phyloP scores from a whole-genome alignment of 2,329 filamentous ascomycete species.

The Penicillium polonicum region DNA sequence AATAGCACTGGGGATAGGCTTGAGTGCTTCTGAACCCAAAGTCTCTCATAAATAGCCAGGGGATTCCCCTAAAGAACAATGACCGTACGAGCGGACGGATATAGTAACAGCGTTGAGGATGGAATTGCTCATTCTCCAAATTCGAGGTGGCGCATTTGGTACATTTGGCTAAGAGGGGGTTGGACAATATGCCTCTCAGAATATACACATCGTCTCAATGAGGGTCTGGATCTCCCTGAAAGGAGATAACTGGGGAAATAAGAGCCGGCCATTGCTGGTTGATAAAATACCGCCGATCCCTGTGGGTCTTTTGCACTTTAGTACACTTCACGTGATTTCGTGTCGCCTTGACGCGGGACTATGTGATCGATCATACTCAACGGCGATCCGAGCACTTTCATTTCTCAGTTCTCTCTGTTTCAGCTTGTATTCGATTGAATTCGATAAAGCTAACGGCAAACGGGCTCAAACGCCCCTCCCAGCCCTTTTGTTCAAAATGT shows the following conservation, averaged over 20 bases:
- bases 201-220: neutral
- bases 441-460: neutral
- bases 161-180: neutral
- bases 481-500: constrained; percentile 19
- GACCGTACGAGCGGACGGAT: neutral
- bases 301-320: constrained; percentile 16
- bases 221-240: neutral
- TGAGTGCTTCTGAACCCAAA: neutral
- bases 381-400: constrained; percentile 15
- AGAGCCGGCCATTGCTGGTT: constrained; percentile 6
- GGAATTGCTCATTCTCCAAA: constrained; percentile 6
- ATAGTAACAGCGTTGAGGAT: neutral
- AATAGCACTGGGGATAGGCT: neutral
- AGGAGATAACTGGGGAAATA: neutral
- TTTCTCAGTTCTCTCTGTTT: neutral
- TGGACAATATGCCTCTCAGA: neutral
- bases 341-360: constrained; percentile 20
- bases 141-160: neutral
- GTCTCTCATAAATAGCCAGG: neutral
- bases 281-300: constrained; percentile 13
- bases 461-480: neutral
- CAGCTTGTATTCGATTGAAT: neutral
- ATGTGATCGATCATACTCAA: constrained; percentile 20
- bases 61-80: neutral
- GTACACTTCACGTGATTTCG: constrained; percentile 24